Conservation (phyloP, 768 basidiomycete genomes). For the Mycena leptocephala region DNA sequence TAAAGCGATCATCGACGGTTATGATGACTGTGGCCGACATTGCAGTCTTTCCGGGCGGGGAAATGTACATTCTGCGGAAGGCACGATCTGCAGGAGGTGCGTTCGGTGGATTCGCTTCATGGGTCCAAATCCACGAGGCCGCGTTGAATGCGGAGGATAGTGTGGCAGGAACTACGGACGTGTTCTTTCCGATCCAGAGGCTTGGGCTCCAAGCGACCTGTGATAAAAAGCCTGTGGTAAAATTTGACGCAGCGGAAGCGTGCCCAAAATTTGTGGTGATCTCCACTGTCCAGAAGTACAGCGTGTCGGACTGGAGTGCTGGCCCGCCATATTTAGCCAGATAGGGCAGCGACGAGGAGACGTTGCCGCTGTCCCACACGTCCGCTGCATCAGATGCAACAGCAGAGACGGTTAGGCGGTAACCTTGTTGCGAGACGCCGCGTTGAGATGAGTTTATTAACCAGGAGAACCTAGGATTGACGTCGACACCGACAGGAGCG, state of each 20-base stretch:
- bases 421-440: slow-evolving; percentile 38
- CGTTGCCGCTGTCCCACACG: slow-evolving; percentile 43
- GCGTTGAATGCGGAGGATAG: slow-evolving; percentile 35
- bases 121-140: slow-evolving; percentile 50
- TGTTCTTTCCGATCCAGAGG: slow-evolving; percentile 42
- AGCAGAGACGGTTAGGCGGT: slow-evolving; percentile 42
- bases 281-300: slow-evolving; percentile 45
- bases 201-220: slow-evolving; percentile 41
- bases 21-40: slow-evolving; percentile 39
- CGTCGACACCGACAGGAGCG: slow-evolving; percentile 43
- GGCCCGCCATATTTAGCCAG: slow-evolving; percentile 44
- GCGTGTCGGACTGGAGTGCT: slow-evolving; percentile 39
- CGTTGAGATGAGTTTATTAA: slow-evolving; percentile 34
- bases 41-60: slow-evolving; percentile 40
- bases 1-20: slow-evolving; percentile 44
- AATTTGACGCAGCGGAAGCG: slow-evolving; percentile 39
- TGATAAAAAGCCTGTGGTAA: slow-evolving; percentile 43
- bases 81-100: slow-evolving; percentile 36
- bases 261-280: slow-evolving; percentile 39
- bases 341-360: slow-evolving; percentile 40
- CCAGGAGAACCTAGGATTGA: slow-evolving; percentile 47
- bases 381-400: slow-evolving; percentile 30
- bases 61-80: slow-evolving; percentile 43
- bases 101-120: slow-evolving; percentile 30
- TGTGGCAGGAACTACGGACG: slow-evolving; percentile 27